Evolutionary conservation across 169 alveolate genomes (phyloP).

Genomic region (Pseudocohnilembus persalinus): DNA sequence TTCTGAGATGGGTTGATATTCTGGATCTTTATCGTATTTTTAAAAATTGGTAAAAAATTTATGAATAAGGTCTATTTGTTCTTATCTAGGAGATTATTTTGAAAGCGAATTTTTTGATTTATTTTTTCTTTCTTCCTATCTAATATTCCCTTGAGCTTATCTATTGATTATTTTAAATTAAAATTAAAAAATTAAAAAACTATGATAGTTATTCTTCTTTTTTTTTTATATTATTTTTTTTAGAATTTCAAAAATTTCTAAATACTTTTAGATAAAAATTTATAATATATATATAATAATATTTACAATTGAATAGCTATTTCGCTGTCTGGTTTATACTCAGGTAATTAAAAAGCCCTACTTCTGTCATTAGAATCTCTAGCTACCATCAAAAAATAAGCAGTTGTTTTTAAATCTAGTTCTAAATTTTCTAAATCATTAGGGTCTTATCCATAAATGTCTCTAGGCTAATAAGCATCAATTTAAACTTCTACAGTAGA

Average conservation of each 20-base stretch:
- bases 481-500: background rate
- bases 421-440: background rate
- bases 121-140: background rate
- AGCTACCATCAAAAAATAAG: background rate
- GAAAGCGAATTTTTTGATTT: background rate
- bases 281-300: too few relatives aligned
- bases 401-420: background rate
- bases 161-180: background rate
- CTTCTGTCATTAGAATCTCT: background rate
- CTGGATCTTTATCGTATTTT: background rate
- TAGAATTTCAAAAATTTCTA: too few relatives aligned
- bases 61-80: background rate
- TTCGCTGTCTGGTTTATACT: too few relatives aligned
- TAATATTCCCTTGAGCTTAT: background rate
- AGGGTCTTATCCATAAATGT: too few relatives aligned
- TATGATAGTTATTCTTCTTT: background rate
- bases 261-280: too few relatives aligned
- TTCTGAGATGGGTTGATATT: background rate
- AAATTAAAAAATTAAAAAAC: too few relatives aligned
- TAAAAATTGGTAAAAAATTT: background rate
- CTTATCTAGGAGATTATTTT: background rate
- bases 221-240: too few relatives aligned
- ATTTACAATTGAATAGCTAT: too few relatives aligned
- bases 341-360: background rate
- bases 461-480: background rate